Base-by-base conservation (phyloP, 345 rosid species). In the Odontarrhena argentea region DNA sequence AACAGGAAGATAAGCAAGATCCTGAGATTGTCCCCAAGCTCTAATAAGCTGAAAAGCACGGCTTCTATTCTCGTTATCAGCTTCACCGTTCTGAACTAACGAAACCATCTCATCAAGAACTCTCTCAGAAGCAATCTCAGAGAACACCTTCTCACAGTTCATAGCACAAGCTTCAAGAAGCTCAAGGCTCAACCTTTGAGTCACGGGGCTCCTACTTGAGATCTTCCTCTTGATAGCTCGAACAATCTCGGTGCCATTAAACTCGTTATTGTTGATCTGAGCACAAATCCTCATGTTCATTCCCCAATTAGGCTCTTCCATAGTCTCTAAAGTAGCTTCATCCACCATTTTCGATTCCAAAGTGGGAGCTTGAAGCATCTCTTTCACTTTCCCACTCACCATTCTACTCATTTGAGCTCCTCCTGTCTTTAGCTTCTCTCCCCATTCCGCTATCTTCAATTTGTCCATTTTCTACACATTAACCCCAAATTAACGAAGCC, bases 271-370 rank as follows among this genome's bases (percentile, higher is more conserved):
- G 38, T 86, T 91, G 77, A 91, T 88, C 89, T 88, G 80, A 1
- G 85, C 81, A 51, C 96, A 91, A 4, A 91, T 84, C 86, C 93
- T 85, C 86, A 91, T 74, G 79, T 86, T 91, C 96, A 88, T 40
- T 41, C 96, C 96, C 96, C 97, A 91, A 38, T 84, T 85, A 0
- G 97, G 84, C 67, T 86, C 97, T 44, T 80, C 87, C 63, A 85
- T 36, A 2, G 86, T 83, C 75, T 91, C 96, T 12, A 73, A 18
- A 2, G 96, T 91, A 36, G 96, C 96, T 77, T 91, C 97, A 55
- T 91, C 96, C 1, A 88, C 96, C 85, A 91, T 82, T 75, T 80
- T 82, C 0, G 91, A 88, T 68, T 88, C 96, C 5, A 84, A 81
- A 1, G 93, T 91, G 0, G 96, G 91, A 32, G 83, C 76, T 71